Evolutionary conservation across 139 green algal genomes (phyloP), one percentile per base, ranked within the genome.

Genomic region (Auxenochlorella pyrenoidosa): DNA sequence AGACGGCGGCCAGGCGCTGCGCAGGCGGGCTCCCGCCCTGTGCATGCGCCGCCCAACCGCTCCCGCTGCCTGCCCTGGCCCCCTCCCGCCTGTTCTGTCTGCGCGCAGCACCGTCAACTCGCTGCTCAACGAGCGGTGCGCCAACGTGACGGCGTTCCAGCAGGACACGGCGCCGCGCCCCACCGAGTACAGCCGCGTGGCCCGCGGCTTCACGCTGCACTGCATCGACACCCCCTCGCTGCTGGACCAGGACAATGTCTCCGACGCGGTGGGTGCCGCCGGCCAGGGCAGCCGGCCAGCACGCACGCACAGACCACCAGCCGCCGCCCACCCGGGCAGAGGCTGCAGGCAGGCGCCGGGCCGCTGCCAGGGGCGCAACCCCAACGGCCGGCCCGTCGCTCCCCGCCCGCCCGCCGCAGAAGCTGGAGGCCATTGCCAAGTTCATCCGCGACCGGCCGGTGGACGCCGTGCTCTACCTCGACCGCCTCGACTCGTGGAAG

Each of bases 211-310:
- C 83, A 91, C 88, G 36, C 51, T 97, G 44, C 92, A 84, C 77
- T 16, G 95, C 73, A 95, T 97, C 59, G 95, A 97, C 91, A 95
- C 95, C 13, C 95, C 94, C 43, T 95, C 93, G 0, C 80, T 97
- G 51, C 87, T 96, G 75, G 91, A 96, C 6, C 89, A 91, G 51
- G 95, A 96, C 85, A 58, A 75, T 0, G 82, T 97, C 26, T 90
- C 83, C 44, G 89, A 92, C 47, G 78, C 78, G 88, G 92, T 94
- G 73, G 30, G 82, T n/a, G 41, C 22, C 51, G 36, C 47, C 59
- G 26, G 28, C 28, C 28, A 34, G 26, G 28, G 30, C 5, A 26
- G 5, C 13, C 5, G 63, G 60, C 60, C n/a, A n/a, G n/a, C n/a
- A n/a, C n/a, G n/a, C n/a, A n/a, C n/a, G n/a, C n/a, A n/a, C n/a